phyloP scores from a whole-genome alignment of 2,329 filamentous ascomycete genomes.

The Penicillium sp. region DNA sequence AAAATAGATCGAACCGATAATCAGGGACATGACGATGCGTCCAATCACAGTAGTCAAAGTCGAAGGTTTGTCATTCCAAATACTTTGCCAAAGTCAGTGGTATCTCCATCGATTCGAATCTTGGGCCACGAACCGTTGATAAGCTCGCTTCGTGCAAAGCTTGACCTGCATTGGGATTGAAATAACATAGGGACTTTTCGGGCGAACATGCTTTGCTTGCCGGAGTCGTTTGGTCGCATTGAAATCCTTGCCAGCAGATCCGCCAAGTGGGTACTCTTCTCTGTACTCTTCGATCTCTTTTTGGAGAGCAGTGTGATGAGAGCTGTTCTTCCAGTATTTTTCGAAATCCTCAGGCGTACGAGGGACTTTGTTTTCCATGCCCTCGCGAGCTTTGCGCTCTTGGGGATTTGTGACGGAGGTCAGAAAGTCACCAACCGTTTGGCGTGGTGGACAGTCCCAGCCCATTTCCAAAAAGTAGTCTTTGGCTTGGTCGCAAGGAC shows the following conservation, averaged over 20 bases:
- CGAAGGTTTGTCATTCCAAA: background rate
- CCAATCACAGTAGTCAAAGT: background rate
- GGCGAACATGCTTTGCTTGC: slow-evolving; percentile 33
- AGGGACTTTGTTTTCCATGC: slow-evolving; percentile 63
- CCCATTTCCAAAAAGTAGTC: slow-evolving; percentile 68
- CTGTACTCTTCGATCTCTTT: slow-evolving; percentile 37
- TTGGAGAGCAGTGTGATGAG: slow-evolving; percentile 30
- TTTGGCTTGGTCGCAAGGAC: slow-evolving; percentile 59
- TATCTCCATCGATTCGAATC: background rate
- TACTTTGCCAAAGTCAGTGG: background rate
- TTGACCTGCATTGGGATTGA: slow-evolving; percentile 72
- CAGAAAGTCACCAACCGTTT: slow-evolving; percentile 69
- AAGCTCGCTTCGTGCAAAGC: slow-evolving; percentile 77
- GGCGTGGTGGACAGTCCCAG: slow-evolving; percentile 65
- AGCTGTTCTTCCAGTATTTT: slow-evolving; percentile 41
- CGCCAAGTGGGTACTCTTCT: slow-evolving; percentile 26
- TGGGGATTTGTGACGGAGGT: slow-evolving; percentile 66
- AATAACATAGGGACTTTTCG: slow-evolving; percentile 68
- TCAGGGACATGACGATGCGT: background rate
- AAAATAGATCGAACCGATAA: slow-evolving; percentile 39
- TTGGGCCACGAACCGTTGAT: slow-evolving; percentile 53
- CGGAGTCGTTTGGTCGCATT: slow-evolving; percentile 25
- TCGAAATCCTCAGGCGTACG: slow-evolving; percentile 69
- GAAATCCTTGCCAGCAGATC: slow-evolving; percentile 24
- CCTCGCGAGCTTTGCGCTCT: slow-evolving; percentile 57